These are phyloP conservation scores for Gomphus bonarii DNA, from an alignment of 1,284 basidiomycete genomes.

Conservation along the genomic window DNA sequence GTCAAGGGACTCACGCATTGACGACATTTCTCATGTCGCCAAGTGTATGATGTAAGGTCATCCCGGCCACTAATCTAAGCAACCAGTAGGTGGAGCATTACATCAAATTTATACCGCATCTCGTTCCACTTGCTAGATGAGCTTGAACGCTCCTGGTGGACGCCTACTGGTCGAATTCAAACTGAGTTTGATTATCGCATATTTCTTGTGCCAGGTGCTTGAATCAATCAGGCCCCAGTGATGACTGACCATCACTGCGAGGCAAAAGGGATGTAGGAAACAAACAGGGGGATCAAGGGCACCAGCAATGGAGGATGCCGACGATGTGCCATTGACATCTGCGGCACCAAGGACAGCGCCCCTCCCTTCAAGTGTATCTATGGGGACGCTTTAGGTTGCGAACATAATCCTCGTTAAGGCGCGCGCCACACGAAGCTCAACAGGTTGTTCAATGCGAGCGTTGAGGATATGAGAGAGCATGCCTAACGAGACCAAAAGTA, in stretches of 20 bases:
- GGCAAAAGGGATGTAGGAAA: background rate
- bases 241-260: slow-evolving; percentile 13
- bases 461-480: slow-evolving; percentile 77
- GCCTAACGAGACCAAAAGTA: slow-evolving; percentile 29
- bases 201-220: slow-evolving; percentile 17
- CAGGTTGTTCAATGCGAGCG: slow-evolving; percentile 71
- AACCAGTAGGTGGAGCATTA: slow-evolving; percentile 8
- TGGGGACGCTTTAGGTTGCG: slow-evolving; percentile 31
- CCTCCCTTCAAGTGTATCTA: slow-evolving; percentile 64
- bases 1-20: slow-evolving; percentile 57
- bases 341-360: slow-evolving; percentile 75
- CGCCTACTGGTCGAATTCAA: slow-evolving; percentile 72
- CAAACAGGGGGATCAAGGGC: background rate
- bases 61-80: slow-evolving; percentile 67
- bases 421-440: slow-evolving; percentile 79
- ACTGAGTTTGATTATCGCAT: slow-evolving; percentile 40
- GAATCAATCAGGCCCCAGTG: slow-evolving; percentile 12
- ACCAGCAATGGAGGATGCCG: background rate
- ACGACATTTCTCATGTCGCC: slow-evolving; percentile 82
- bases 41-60: slow-evolving; percentile 91
- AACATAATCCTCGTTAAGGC: slow-evolving; percentile 67
- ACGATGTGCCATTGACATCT: slow-evolving; percentile 14
- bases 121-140: slow-evolving; percentile 84
- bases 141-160: slow-evolving; percentile 92
- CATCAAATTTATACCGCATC: slow-evolving; percentile 31